Conservation (phyloP, 768 basidiomycete species). For the Rhodotorula taiwanensis region DNA sequence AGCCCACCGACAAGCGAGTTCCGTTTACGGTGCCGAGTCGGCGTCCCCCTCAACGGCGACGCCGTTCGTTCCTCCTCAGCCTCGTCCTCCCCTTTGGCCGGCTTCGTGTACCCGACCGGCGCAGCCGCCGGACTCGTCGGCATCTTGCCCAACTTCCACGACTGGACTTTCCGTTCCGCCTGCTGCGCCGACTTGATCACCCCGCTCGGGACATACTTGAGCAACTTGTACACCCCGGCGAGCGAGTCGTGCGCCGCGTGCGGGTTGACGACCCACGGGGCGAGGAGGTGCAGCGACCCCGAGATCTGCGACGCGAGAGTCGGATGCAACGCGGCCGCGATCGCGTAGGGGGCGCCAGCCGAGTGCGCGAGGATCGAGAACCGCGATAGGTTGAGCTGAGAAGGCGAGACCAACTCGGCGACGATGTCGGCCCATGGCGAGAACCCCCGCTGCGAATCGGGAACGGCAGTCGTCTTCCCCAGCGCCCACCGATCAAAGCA, state of each 20-base stretch:
- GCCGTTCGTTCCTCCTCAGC: not conserved
- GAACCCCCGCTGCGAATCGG: conserved; percentile 63
- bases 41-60: too few species aligned
- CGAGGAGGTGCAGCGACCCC: conserved; percentile 79
- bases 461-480: conserved; percentile 66
- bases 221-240: conserved; percentile 65
- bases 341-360: conserved; percentile 87
- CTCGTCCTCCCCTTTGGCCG: not conserved
- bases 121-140: conserved; percentile 56
- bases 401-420: conserved; percentile 72
- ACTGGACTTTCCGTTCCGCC: conserved; percentile 92
- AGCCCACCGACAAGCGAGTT: too few species aligned
- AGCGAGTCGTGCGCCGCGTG: conserved; percentile 63
- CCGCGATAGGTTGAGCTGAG: conserved; percentile 59
- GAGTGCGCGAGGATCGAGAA: conserved; percentile 83
- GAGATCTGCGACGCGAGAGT: conserved; percentile 64
- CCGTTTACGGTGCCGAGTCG: too few species aligned
- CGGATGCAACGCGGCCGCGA: conserved; percentile 64
- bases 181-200: conserved; percentile 91
- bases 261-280: conserved; percentile 95
- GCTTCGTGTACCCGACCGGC: not conserved
- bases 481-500: conserved; percentile 97
- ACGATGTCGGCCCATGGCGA: conserved; percentile 86
- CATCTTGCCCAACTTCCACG: conserved; percentile 95
- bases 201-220: conserved; percentile 90